Percentiles rank a stretch among this genome's conserved stretches.
phyloP scores from a whole-genome alignment of 441 rosid species.

The Macaranga tanarius region DNA sequence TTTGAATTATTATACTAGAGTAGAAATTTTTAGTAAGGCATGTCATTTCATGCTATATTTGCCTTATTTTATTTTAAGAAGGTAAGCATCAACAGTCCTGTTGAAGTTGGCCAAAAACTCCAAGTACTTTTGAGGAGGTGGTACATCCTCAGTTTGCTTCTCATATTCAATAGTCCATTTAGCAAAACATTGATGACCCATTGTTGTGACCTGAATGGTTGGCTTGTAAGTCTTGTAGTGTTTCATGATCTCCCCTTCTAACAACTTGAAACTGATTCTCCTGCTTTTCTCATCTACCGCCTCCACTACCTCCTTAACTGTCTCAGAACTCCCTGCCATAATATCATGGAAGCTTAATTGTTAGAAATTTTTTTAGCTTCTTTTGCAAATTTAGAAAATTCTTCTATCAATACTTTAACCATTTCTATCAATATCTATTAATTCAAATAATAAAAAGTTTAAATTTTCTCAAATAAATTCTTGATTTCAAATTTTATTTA shows the following conservation, averaged over 20 bases:
- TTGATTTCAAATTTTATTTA: too few species aligned
- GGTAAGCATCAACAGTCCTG: conserved; percentile 8
- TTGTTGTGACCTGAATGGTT: neutral
- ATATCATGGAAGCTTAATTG: neutral
- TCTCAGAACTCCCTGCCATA: conserved; percentile 9
- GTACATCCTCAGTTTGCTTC: neutral
- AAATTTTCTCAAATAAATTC: too few species aligned
- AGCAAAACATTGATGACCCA: neutral
- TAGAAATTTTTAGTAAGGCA: too few species aligned
- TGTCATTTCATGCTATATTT: neutral
- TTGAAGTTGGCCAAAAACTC: conserved; percentile 7
- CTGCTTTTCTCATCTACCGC: conserved; percentile 8
- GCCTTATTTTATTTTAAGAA: neutral
- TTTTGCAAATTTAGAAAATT: too few species aligned
- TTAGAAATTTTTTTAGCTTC: neutral
- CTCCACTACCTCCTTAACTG: conserved; percentile 7
- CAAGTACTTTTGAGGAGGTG: conserved; percentile 9
- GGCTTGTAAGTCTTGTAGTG: conserved; percentile 13
- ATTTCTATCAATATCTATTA: too few species aligned
- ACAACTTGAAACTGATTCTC: neutral
- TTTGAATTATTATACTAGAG: too few species aligned
- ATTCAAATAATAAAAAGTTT: too few species aligned
- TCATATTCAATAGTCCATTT: conserved; percentile 17
- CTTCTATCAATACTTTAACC: too few species aligned
- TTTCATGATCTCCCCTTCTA: conserved; percentile 6